A percentile compares a stretch with the other conserved stretches of the same genome.
Conservation (phyloP, 768 basidiomycete species). For the Tricholoma hemisulphureum region DNA sequence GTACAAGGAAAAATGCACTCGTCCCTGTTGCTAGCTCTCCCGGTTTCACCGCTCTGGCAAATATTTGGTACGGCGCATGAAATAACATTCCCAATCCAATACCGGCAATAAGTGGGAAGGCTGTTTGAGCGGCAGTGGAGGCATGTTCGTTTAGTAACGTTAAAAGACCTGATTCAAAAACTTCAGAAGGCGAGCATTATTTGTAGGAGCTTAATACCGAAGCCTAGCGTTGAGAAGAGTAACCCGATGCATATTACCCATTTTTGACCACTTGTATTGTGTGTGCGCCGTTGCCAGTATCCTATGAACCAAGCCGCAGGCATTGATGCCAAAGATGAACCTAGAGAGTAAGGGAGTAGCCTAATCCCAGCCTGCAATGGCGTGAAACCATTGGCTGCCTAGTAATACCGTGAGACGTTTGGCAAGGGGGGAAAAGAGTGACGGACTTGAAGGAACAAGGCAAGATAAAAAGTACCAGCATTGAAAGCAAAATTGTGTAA, state of each 20-base stretch:
- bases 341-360: slow-evolving; percentile 81
- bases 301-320: slow-evolving; percentile 83
- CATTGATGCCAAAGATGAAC: slow-evolving; percentile 81
- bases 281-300: slow-evolving; percentile 55
- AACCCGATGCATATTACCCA: slow-evolving; percentile 63
- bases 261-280: slow-evolving; percentile 64
- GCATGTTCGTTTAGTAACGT: slow-evolving; percentile 58
- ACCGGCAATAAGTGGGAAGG: slow-evolving; percentile 72
- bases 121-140: slow-evolving; percentile 39
- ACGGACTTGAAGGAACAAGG: slow-evolving; percentile 74
- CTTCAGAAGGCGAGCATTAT: slow-evolving; percentile 16
- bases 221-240: slow-evolving; percentile 64
- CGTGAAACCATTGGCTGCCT: slow-evolving; percentile 72
- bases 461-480: slow-evolving; percentile 84
- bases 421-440: slow-evolving; percentile 9
- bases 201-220: slow-evolving; percentile 47
- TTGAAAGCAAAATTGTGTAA: slow-evolving; percentile 83
- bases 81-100: slow-evolving; percentile 81
- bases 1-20: slow-evolving; percentile 83
- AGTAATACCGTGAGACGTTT: slow-evolving; percentile 3
- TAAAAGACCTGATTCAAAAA: slow-evolving; percentile 55
- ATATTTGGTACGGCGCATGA: slow-evolving; percentile 82
- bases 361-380: slow-evolving; percentile 72
- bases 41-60: slow-evolving; percentile 62
- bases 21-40: slow-evolving; percentile 75